Evolutionary conservation across 768 basidiomycete genomes (phyloP).

Genomic region (Multifurca ochricompacta): DNA sequence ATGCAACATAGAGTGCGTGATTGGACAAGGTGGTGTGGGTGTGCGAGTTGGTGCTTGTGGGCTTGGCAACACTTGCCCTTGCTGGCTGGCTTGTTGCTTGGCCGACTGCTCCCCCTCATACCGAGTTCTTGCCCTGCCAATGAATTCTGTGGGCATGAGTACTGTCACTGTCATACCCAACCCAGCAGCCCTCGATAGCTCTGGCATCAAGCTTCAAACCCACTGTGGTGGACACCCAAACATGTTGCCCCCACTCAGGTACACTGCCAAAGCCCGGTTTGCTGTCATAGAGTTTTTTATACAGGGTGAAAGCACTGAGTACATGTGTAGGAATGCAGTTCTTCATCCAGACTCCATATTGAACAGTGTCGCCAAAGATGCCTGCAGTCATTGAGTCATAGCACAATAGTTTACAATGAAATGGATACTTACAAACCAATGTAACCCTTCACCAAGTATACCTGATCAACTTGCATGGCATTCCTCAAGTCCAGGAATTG

Average conservation of each 20-base stretch:
- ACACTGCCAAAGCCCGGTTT: slow-evolving; percentile 25
- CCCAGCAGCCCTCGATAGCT: slow-evolving; percentile 22
- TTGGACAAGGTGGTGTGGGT: too few relatives aligned
- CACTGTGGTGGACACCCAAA: slow-evolving; percentile 15
- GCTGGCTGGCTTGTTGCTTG: too few relatives aligned
- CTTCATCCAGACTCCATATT: slow-evolving; percentile 18
- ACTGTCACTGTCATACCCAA: slow-evolving; percentile 30
- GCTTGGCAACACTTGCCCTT: too few relatives aligned
- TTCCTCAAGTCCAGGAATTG: too few relatives aligned
- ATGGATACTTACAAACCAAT: too few relatives aligned
- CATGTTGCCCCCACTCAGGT: slow-evolving; percentile 6
- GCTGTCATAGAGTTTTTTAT: slow-evolving; percentile 19
- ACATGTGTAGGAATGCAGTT: slow-evolving; percentile 15
- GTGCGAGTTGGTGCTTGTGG: too few relatives aligned
- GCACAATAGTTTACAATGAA: too few relatives aligned
- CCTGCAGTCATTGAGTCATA: too few relatives aligned
- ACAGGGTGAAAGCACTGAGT: slow-evolving; percentile 23
- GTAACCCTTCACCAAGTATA: too few relatives aligned
- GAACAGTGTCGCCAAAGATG: slow-evolving; percentile 26
- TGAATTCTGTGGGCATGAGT: slow-evolving; percentile 29
- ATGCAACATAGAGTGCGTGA: too few relatives aligned
- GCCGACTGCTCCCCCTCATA: too few relatives aligned
- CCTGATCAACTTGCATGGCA: too few relatives aligned
- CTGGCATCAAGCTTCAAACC: slow-evolving; percentile 16
- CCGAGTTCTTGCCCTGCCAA: slow-evolving; percentile 26